Evolutionary conservation across 768 basidiomycete species (phyloP), one percentile per base, ranked within the genome.

Genomic region (Lyophyllum decastes): DNA sequence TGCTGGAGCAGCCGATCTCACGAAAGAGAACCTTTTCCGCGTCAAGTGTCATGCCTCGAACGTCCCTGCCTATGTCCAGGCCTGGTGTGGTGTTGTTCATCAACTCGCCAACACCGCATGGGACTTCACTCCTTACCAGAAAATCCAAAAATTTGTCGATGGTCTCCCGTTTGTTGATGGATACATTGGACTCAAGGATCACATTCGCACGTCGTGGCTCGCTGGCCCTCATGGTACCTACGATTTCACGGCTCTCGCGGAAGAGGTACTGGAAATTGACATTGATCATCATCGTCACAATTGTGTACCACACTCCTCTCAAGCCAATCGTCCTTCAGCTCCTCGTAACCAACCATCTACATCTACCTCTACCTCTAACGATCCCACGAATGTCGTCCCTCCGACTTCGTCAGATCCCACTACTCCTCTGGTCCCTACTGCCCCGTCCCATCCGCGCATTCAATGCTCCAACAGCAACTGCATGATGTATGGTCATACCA

Each of bases 401-500:
- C 46, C 22, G 8, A 24, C 14, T 10, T 16, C 17, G 5, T 40
- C 14, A 38, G 19, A 19, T 2, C 6, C 53, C 2, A 2, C 19
- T 21, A 8, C 44, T 9, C 10, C 43, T 34, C 44, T 12, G 27
- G 16, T 41, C 11, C 24, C 54, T 17, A 12, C 19, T 22, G 11
- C 35, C 14, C 45, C 1, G 4, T 7, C 35, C 1, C 2, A 33
- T 33, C 35, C 35, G 6, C 35, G 35, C 8, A 14, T 38, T 16
- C 35, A 38, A 38, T 56, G 55, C 26, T 22, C 48, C 8, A 56
- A 56, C n/a, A n/a, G n/a, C n/a, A n/a, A n/a, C 40, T 56, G 55
- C 38, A 24, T 17, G 2, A 43, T 16, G 26, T 14, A 11, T 40
- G 48, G 55, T 2, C 55, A 56, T 17, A 30, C 19, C 4, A 10